Percentiles rank a stretch among this genome's conserved stretches.
These are phyloP conservation scores for Blastobotrys americana DNA, from an alignment of 805 yeast species.

Conservation along the genomic window DNA sequence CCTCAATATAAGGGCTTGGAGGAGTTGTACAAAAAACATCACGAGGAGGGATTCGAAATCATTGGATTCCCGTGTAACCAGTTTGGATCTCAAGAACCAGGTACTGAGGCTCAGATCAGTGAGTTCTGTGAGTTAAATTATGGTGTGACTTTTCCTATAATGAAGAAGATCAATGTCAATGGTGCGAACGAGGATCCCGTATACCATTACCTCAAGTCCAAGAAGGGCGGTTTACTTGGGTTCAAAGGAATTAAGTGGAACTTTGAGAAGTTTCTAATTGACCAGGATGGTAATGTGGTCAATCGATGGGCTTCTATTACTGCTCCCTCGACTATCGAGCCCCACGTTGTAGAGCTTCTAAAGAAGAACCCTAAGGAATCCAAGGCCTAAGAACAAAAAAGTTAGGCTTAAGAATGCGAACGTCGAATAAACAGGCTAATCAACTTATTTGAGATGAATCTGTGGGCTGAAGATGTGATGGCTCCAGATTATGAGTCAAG, in stretches of 20 bases:
- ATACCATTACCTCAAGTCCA: slow-evolving; percentile 62
- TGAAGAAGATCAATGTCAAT: slow-evolving; percentile 83
- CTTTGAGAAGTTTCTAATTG: slow-evolving; percentile 66
- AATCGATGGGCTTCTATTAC: slow-evolving; percentile 60
- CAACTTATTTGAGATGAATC: too few relatives aligned
- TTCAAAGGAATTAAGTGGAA: slow-evolving; percentile 72
- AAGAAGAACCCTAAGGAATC: slow-evolving; percentile 17
- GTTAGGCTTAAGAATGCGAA: too few relatives aligned
- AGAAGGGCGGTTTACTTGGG: slow-evolving; percentile 57
- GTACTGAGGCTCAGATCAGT: slow-evolving; percentile 58
- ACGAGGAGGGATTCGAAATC: slow-evolving; percentile 54
- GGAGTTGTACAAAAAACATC: slow-evolving; percentile 55
- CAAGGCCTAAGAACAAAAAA: neutral
- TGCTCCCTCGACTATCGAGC: slow-evolving; percentile 51
- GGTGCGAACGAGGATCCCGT: slow-evolving; percentile 78
- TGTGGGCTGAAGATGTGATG: too few relatives aligned
- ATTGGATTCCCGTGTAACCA: slow-evolving; percentile 91
- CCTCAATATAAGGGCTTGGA: slow-evolving; percentile 73
- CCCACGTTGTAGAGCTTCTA: slow-evolving; percentile 45
- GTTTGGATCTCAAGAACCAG: slow-evolving; percentile 76
- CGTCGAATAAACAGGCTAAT: too few relatives aligned
- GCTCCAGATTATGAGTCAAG: too few relatives aligned
- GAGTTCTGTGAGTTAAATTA: slow-evolving; percentile 70
- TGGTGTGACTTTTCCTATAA: slow-evolving; percentile 86
- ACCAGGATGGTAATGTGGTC: slow-evolving; percentile 50